Evolutionary conservation across 176 grass and related monocot species (phyloP).

Genomic region (Hordeum vulgare): DNA sequence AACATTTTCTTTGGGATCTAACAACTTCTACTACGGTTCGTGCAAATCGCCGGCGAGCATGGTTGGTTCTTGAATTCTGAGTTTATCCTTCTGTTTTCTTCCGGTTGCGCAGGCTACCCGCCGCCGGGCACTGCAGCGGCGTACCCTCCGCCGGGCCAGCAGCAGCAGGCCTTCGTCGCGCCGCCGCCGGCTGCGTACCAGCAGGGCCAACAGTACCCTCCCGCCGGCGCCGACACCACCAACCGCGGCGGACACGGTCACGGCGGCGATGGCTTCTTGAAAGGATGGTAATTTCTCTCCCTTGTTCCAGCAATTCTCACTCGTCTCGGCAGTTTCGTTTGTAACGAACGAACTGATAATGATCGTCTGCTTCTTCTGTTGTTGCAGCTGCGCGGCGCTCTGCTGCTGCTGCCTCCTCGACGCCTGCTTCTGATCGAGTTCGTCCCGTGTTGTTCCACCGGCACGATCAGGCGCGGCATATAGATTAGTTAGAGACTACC

Average conservation of each 20-base stretch:
- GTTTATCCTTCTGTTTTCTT: neutral
- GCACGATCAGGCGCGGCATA: neutral
- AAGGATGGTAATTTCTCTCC: neutral
- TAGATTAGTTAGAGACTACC: neutral
- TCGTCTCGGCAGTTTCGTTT: neutral
- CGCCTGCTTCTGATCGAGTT: neutral
- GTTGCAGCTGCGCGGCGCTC: neutral
- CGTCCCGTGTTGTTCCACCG: neutral
- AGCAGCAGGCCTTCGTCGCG: conserved; percentile 5
- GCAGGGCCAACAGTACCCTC: neutral
- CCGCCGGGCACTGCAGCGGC: neutral
- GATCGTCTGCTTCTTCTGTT: neutral
- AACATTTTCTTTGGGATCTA: no score
- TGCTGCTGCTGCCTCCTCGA: conserved; percentile 11
- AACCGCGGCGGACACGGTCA: neutral
- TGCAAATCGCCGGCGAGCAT: neutral
- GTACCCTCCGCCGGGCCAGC: neutral
- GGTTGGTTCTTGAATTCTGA: neutral
- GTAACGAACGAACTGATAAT: neutral
- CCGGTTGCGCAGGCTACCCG: neutral
- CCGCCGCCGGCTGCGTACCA: neutral
- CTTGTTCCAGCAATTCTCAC: neutral
- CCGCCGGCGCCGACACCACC: neutral
- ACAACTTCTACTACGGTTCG: no score
- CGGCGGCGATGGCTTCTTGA: neutral